A percentile compares a stretch with the other conserved stretches of the same genome.
phyloP scores from a whole-genome alignment of 2,329 filamentous ascomycete species.

The Clonostachys byssicola region DNA sequence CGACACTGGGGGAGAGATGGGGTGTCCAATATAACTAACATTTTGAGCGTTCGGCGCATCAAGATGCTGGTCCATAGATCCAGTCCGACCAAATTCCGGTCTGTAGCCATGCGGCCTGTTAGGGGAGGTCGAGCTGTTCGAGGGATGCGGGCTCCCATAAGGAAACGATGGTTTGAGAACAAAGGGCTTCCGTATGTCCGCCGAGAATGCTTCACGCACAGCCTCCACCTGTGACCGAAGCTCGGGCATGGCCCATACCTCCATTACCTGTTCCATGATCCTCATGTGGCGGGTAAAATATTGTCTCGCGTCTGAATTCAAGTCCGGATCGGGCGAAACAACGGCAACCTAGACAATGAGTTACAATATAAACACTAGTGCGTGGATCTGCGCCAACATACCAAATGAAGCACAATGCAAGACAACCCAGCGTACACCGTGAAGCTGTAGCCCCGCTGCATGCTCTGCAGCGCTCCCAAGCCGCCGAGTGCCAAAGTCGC shows the following conservation, averaged over 20 bases:
- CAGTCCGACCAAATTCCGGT: conserved; percentile 37
- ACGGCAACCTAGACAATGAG: conserved; percentile 66
- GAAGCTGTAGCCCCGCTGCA: conserved; percentile 93
- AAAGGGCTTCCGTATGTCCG: conserved; percentile 79
- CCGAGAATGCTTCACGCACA: conserved; percentile 86
- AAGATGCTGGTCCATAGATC: conserved; percentile 49
- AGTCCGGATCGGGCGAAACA: conserved; percentile 85
- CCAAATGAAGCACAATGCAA: conserved; percentile 89
- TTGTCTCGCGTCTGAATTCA: conserved; percentile 78
- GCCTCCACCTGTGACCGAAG: conserved; percentile 88
- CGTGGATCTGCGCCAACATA: conserved; percentile 41
- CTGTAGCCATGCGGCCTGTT: conserved; percentile 48
- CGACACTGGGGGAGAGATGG: conserved; percentile 79
- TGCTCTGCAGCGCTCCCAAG: conserved; percentile 77
- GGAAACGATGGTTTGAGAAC: conserved; percentile 85
- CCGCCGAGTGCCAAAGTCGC: conserved; percentile 74
- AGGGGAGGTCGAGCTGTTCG: conserved; percentile 59
- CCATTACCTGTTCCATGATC: conserved; percentile 80
- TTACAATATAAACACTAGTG: no score
- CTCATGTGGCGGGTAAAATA: conserved; percentile 95
- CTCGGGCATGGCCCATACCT: conserved; percentile 82
- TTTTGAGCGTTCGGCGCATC: conserved; percentile 48
- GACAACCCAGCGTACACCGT: conserved; percentile 90
- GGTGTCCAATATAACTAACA: conserved; percentile 66
- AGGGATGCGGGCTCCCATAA: conserved; percentile 72